A percentile compares a stretch with the other conserved stretches of the same genome.
phyloP scores from a whole-genome alignment of 257 asterid species.

The Cordia subcordata region DNA sequence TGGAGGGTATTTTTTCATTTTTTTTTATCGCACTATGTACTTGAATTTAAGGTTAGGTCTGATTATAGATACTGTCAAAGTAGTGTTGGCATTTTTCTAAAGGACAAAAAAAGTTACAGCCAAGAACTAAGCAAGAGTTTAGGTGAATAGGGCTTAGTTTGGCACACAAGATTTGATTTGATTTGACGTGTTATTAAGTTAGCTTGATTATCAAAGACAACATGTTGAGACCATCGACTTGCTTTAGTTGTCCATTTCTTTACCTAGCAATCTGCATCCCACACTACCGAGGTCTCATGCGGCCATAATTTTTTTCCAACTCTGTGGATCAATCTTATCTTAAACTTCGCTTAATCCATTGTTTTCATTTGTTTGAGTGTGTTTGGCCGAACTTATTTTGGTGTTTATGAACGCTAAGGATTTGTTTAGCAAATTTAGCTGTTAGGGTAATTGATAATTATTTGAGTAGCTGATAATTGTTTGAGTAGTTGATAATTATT shows the following conservation, averaged over 20 bases:
- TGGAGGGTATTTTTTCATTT: background rate
- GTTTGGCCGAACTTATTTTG: too few species aligned
- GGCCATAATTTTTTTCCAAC: background rate
- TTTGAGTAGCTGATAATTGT: too few species aligned
- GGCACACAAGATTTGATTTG: slow-evolving; percentile 12
- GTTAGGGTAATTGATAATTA: too few species aligned
- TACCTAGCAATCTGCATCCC: background rate
- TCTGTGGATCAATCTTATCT: too few species aligned
- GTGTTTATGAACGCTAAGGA: too few species aligned
- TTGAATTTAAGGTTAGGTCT: too few species aligned
- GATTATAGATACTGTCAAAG: slow-evolving; percentile 9
- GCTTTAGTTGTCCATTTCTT: slow-evolving; percentile 8
- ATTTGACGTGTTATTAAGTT: too few species aligned
- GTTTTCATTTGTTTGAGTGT: too few species aligned
- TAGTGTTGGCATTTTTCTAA: slow-evolving; percentile 7
- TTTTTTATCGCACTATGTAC: slow-evolving; percentile 12
- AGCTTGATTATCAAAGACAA: slow-evolving; percentile 15
- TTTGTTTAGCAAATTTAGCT: too few species aligned
- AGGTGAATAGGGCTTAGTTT: slow-evolving; percentile 9
- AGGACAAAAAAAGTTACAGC: slow-evolving; percentile 6
- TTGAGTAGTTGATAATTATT: too few species aligned
- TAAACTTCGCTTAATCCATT: too few species aligned
- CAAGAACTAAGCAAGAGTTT: slow-evolving; percentile 5
- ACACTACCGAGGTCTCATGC: background rate
- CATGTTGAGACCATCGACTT: slow-evolving; percentile 10